Percentiles rank a stretch among this genome's conserved stretches.
Evolutionary conservation across 2,329 filamentous ascomycete genomes (phyloP).

Genomic region (Alternaria viburni): DNA sequence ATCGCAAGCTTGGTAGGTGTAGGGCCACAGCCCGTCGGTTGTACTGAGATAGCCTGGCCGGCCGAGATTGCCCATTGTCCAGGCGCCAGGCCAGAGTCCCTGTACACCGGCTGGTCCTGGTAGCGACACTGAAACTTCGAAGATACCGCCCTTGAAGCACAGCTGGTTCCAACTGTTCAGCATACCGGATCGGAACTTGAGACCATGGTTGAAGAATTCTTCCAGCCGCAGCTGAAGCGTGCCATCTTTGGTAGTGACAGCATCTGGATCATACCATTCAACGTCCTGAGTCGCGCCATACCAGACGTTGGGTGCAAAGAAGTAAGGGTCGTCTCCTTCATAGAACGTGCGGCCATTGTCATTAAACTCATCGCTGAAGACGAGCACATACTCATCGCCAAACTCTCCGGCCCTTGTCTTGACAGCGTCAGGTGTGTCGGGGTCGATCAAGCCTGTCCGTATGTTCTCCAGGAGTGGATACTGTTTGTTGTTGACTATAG

Average conservation of each 20-base stretch:
- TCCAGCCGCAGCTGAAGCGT: constrained; percentile 56
- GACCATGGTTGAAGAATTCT: constrained; percentile 53
- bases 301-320: constrained; percentile 60
- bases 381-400: constrained; percentile 55
- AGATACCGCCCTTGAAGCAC: constrained; percentile 62
- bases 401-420: constrained; percentile 55
- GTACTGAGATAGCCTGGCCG: constrained; percentile 59
- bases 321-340: constrained; percentile 64
- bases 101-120: constrained; percentile 58
- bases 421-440: constrained; percentile 57
- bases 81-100: constrained; percentile 61
- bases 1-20: constrained; percentile 60
- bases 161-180: constrained; percentile 61
- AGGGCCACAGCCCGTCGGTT: constrained; percentile 63
- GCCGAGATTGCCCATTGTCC: constrained; percentile 63
- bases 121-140: constrained; percentile 60
- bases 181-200: constrained; percentile 59
- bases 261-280: constrained; percentile 61
- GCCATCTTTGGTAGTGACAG: constrained; percentile 57
- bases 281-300: constrained; percentile 61
- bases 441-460: constrained; percentile 58
- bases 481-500: constrained; percentile 55
- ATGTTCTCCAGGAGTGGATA: constrained; percentile 59
- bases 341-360: constrained; percentile 61
- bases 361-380: constrained; percentile 66